phyloP scores from a whole-genome alignment of 352 stramenopile species.

The Pythium biforme region DNA sequence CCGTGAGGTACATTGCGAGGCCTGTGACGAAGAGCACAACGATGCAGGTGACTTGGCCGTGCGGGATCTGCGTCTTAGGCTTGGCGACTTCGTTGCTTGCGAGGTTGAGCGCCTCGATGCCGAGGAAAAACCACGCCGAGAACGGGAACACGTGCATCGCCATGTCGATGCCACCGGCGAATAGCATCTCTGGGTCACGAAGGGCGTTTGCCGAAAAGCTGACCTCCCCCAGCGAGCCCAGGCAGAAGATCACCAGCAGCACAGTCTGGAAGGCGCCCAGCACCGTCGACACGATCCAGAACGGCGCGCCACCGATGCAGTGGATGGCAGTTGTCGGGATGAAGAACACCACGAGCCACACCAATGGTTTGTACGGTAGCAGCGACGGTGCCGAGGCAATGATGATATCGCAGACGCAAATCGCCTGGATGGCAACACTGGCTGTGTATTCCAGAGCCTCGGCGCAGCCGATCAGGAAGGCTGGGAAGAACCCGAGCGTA shows the following conservation, averaged over 20 bases:
- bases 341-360: conserved; percentile 22
- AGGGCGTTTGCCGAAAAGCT: conserved; percentile 6
- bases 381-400: conserved; percentile 1
- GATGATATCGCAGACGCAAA: conserved; percentile 13
- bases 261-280: conserved; percentile 1
- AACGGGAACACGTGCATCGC: conserved; percentile 21
- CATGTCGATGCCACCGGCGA: conserved; percentile 6
- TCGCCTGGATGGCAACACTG: conserved; percentile 4
- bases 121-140: conserved; percentile 19
- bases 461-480: conserved; percentile 24
- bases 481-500: conserved; percentile 27
- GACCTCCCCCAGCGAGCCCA: conserved; percentile 12
- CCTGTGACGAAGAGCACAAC: conserved; percentile 1
- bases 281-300: conserved; percentile 4
- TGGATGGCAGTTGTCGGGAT: conserved; percentile 9
- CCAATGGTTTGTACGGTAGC: conserved; percentile 1
- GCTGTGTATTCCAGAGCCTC: conserved; percentile 13
- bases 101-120: conserved; percentile 22
- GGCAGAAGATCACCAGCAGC: conserved; percentile 16
- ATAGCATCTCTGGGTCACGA: neutral
- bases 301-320: conserved; percentile 8
- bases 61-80: conserved; percentile 15
- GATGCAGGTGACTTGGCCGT: conserved; percentile 8
- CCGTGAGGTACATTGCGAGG: conserved; percentile 1
- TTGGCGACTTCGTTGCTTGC: conserved; percentile 15